Percentiles rank a stretch among this genome's conserved stretches.
phyloP scores from a whole-genome alignment of 2,329 filamentous ascomycete species.

The Paecilomyces formosus region DNA sequence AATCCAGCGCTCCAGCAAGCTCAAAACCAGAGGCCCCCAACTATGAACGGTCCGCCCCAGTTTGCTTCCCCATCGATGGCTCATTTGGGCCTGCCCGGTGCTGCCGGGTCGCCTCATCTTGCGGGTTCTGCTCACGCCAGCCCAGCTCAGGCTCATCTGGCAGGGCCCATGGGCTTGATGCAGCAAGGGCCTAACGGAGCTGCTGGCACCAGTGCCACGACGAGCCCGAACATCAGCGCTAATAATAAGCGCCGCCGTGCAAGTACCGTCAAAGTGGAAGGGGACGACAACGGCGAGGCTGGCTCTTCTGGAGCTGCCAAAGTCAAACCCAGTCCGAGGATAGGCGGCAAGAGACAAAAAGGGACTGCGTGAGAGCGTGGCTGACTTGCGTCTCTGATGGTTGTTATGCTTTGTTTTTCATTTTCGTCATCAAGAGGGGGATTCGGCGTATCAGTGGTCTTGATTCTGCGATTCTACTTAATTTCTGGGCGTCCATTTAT shows the following conservation, averaged over 20 bases:
- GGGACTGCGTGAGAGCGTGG: conserved; percentile 23
- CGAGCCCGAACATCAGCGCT: conserved; percentile 52
- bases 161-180: conserved; percentile 46
- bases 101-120: conserved; percentile 46
- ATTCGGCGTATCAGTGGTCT: conserved; percentile 8
- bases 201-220: conserved; percentile 50
- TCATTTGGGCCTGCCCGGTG: conserved; percentile 43
- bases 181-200: conserved; percentile 49
- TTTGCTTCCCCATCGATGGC: conserved; percentile 54
- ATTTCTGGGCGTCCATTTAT: conserved; percentile 6
- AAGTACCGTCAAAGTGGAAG: conserved; percentile 54
- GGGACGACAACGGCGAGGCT: conserved; percentile 42
- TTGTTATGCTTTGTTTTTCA: conserved; percentile 6
- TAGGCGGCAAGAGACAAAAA: conserved; percentile 41
- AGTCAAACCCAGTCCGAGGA: conserved; percentile 41
- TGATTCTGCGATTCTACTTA: conserved; percentile 2
- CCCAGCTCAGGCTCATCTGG: conserved; percentile 38
- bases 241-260: conserved; percentile 48
- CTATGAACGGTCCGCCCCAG: conserved; percentile 40
- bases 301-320: conserved; percentile 28
- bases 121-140: conserved; percentile 42
- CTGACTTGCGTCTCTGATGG: conserved; percentile 1
- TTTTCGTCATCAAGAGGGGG: conserved; percentile 7
- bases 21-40: conserved; percentile 35
- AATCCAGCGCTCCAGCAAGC: conserved; percentile 29